Evolutionary conservation across 495 filamentous ascomycete genomes (phyloP), one percentile per base, ranked within the genome.

Genomic region (Xylaria castorea): DNA sequence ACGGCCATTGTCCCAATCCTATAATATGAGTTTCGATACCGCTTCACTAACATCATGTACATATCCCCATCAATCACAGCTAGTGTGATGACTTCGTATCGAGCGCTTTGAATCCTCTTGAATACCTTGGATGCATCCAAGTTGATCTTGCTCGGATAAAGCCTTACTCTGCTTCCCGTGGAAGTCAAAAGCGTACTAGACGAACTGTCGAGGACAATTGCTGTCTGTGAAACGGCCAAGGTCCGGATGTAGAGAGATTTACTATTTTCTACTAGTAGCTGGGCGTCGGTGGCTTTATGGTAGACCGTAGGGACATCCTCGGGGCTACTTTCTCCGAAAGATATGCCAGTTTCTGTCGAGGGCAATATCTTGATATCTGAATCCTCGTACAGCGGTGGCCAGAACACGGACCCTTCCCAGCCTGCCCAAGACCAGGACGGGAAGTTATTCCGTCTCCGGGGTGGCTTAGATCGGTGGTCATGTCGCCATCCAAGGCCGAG

Each of bases 371-470:
- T 30, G 53, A 61, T 50, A 40, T 46, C n/a, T 5, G 55, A 48
- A 50, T 34, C 40, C 8, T 70, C 25, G 11, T 11, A 16, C 2
- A 62, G 36, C 27, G 11, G 20, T 16, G 67, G 67, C 67, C 67
- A 72, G 64, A 53, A 53, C 25, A 71, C 38, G 9, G 60, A 25
- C 1, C 73, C 73, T 32, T 63, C 55, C 76, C 76, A 78, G 4
- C 76, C 76, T 12, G 75, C 57, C 76, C 76, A 78, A 12, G 76
- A 77, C 76, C 76, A 78, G 20, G 76, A 78, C 48, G 76, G 76
- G 20, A 78, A 71, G 9, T 74, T 62, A 5, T 36, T 50, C n/a
- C 76, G 75, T 34, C 76, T 73, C 16, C 69, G 74, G 0, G 75
- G 75, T 5, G 75, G 66, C 12, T 46, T 38, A 6, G n/a, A 44